Percentiles rank a stretch among this genome's conserved stretches.
Evolutionary conservation across 176 grass and related monocot genomes (phyloP).

Genomic region (Chloris gayana): DNA sequence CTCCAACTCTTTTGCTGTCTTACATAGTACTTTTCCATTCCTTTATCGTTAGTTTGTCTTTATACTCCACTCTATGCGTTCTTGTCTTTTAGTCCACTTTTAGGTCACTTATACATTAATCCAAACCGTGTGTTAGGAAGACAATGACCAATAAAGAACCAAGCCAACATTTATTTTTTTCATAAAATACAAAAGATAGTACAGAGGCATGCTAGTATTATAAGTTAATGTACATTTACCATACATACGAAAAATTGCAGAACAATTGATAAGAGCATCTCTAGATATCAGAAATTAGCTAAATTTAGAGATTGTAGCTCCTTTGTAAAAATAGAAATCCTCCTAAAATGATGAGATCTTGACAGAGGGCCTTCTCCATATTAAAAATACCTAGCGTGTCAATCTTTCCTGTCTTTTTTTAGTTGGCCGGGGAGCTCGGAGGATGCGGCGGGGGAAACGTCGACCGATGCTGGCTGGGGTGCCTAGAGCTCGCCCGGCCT

Average conservation of each 20-base stretch:
- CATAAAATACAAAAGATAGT: background rate
- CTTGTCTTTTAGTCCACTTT: slow-evolving; percentile 36
- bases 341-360: too few relatives aligned
- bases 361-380: too few relatives aligned
- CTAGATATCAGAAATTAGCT: too few relatives aligned
- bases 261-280: background rate
- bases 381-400: too few relatives aligned
- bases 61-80: slow-evolving; percentile 36
- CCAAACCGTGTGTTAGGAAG: slow-evolving; percentile 3
- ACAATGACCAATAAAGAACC: background rate
- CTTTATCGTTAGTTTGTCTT: slow-evolving; percentile 4
- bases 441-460: too few relatives aligned
- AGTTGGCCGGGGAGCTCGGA: too few relatives aligned
- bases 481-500: too few relatives aligned
- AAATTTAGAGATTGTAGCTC: too few relatives aligned
- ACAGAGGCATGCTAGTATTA: background rate
- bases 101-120: slow-evolving; percentile 27
- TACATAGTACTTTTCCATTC: background rate
- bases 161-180: background rate
- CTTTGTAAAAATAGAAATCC: too few relatives aligned
- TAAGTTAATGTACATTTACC: background rate
- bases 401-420: too few relatives aligned
- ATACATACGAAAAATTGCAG: background rate
- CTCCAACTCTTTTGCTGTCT: background rate
- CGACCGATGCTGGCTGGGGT: too few relatives aligned